Evolutionary conservation across 352 stramenopile species (phyloP).

Genomic region (Phytopythium cucurbitacearum): DNA sequence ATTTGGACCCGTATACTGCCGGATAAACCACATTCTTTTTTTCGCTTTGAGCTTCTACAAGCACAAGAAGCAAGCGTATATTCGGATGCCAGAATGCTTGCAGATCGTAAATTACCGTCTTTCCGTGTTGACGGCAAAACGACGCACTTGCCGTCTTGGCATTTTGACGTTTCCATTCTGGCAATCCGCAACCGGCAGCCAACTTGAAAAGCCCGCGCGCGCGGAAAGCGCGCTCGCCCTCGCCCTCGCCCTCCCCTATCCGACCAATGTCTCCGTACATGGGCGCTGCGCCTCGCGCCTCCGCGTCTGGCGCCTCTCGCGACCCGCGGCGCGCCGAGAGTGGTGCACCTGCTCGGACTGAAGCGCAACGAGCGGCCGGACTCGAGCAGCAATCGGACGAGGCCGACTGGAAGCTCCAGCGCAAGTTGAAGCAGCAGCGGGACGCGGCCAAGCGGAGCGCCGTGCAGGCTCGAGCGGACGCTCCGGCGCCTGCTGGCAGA

Average conservation of each 20-base stretch:
- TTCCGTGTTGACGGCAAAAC: no score
- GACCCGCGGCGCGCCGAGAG: no score
- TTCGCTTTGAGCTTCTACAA: no score
- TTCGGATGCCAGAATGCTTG: no score
- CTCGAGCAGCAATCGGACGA: constrained; percentile 8
- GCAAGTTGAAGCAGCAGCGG: constrained; percentile 68
- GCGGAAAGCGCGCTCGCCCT: background rate
- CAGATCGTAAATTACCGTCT: no score
- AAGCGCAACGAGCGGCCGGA: no score
- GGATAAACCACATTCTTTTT: background rate
- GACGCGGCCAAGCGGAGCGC: constrained; percentile 34
- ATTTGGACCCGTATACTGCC: background rate
- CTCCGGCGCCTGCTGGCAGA: background rate
- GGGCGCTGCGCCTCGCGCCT: constrained; percentile 1
- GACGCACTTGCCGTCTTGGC: no score
- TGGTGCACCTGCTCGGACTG: no score
- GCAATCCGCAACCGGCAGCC: no score
- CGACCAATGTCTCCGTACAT: constrained; percentile 4
- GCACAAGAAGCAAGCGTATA: no score
- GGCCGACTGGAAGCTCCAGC: constrained; percentile 51
- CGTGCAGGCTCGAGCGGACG: constrained; percentile 1
- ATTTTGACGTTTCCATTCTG: no score
- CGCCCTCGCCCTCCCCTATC: background rate
- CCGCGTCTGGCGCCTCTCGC: background rate
- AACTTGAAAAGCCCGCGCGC: background rate